Evolutionary conservation across 306 rosid genomes (phyloP), one percentile per base, ranked within the genome.

Genomic region (Cucurbita moschata): DNA sequence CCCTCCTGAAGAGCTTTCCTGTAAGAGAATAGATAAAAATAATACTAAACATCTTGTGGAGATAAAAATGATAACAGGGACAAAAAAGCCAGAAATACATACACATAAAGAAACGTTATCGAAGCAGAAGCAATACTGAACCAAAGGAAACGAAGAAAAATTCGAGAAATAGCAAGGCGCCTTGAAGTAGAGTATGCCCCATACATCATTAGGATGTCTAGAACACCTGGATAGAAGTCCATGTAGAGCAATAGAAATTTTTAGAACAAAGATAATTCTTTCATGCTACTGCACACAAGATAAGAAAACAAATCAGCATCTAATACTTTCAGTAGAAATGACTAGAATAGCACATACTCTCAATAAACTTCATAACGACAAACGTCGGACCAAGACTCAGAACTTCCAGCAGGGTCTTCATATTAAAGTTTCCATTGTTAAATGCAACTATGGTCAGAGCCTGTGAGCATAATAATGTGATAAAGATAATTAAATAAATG

Each of bases 381-480:
- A 87, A 93, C 73, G 98, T 90, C 16, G 98, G 98, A 73, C 94
- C 98, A 71, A 93, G 92, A 80, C 98, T 93, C 73, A 93, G 89
- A 86, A 86, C 85, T 82, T 85, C 90, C 69, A 93, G 86, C 81
- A 87, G 77, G 77, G 94, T 90, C 87, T 90, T 86, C 76, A 49
- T 77, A 85, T 93, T 78, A 64, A 93, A 71, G 1, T 71, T 39
- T 71, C 81, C 85, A 59, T 90, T 0, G 67, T 93, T 93, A 86
- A 93, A 93, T 76, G 98, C 98, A 81, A 93, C 63, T 56, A 93
- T 82, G 43, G 92, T 61, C 53, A 93, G 85, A 68, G 89, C 98
- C 98, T 93, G 89, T 71, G 77, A 77, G 39, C 76, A 71, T 13
- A 73, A 54, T 60, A 74, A 44, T 26, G n/a, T 3, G 46, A 50